These are phyloP conservation scores for Arthrobotrys musiformis DNA, from an alignment of 2,329 filamentous ascomycete genomes.

Conservation along the genomic window DNA sequence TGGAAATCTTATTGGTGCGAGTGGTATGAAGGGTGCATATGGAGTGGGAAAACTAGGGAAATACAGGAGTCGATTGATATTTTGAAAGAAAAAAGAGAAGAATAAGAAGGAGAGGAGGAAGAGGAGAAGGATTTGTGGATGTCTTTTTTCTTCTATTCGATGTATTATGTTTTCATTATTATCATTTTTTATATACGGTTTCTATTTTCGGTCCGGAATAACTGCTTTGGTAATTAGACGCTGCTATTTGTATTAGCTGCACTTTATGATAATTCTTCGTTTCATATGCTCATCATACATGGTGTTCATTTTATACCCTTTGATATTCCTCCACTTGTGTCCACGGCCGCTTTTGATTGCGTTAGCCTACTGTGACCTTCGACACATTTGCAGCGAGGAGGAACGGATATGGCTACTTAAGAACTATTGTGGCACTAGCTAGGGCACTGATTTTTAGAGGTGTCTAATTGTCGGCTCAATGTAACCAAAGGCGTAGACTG, in stretches of 20 bases:
- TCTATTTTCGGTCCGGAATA: constrained; percentile 9
- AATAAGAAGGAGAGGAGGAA: neutral
- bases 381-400: no score
- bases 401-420: no score
- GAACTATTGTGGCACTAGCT: no score
- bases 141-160: constrained; percentile 35
- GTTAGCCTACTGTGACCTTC: no score
- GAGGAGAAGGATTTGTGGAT: neutral
- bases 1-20: constrained; percentile 4
- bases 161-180: constrained; percentile 13
- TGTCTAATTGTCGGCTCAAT: no score
- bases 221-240: constrained; percentile 37
- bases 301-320: neutral
- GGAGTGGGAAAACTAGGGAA: neutral
- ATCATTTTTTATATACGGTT: constrained; percentile 5
- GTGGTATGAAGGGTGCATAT: neutral
- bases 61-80: neutral
- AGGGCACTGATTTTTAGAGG: no score
- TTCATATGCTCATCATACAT: neutral
- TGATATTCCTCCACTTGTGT: neutral
- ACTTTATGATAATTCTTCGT: constrained; percentile 2
- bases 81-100: neutral
- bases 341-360: no score
- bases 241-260: constrained; percentile 19
- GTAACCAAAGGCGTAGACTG: no score